Evolutionary conservation across 768 basidiomycete genomes (phyloP), one percentile per base, ranked within the genome.

Genomic region (Naganishia vaughanmartiniae): DNA sequence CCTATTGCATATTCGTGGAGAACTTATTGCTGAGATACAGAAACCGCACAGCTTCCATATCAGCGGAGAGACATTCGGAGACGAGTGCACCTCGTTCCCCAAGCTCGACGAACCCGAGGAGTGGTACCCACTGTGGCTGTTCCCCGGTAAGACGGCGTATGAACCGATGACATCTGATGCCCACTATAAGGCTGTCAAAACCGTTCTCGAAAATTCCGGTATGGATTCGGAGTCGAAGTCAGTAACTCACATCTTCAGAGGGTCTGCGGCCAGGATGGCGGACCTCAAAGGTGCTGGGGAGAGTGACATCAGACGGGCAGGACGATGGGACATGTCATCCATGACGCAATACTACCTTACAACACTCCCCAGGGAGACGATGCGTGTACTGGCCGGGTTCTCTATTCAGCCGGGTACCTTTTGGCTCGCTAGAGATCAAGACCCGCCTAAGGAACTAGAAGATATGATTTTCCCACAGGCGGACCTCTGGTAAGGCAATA

Each of bases 331-430:
- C 14, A 57, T 15, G 31, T 57, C 56, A 24, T 30, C 56, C 19
- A 57, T 57, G 31, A 33, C 31, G 4, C 56, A 57, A 36, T 57
- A 57, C 56, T 33, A 57, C 33, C 56, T 57, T 34, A 57, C 56
- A 15, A 57, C 56, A 6, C 31, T 57, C 17, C 56, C 56, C 2
- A 12, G 56, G 6, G 24, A 12, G 56, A 57, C 56, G 33, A 57
- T 57, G 56, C 56, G 56, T 10, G 56, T 57, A 10, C 33, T 57
- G 15, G 56, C 56, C 4, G 56, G 56, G 7, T 57, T 57, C 34
- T 30, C 56, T 9, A 11, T 34, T 34, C 7, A 57, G 7, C 31
- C 56, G 17, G 56, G 56, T 17, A 57, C 56, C 4, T 57, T 33
- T 17, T 57, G 31, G 31, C 56, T 57, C 30, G 56, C 56, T 9